Evolutionary conservation across 352 stramenopile species (phyloP), one percentile per base, ranked within the genome.

Genomic region (Globisporangium lucens): DNA sequence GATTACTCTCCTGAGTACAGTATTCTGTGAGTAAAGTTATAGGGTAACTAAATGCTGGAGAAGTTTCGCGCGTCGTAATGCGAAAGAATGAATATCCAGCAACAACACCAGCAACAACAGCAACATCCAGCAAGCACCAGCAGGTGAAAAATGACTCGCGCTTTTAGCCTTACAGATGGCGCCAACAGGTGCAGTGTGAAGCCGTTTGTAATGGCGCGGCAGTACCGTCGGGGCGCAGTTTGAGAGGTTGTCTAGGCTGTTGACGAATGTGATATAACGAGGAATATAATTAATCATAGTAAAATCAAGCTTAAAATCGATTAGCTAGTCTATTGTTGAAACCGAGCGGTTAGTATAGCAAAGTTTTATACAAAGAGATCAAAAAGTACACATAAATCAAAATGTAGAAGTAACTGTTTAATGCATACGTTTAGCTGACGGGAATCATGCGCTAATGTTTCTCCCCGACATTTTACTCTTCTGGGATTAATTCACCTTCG

Each of bases 181-280:
- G n/a, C 2, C 33, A 33, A 61, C 56, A 61, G 56, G 56, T 49
- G 33, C 33, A 47, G 56, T 5, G 33, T 61, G 56, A 61, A 61
- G 33, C 56, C 33, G 56, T 61, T 61, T 36, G 56, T 61, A 61
- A 61, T 61, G 56, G 13, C 4, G 17, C 13, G 1, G 17, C 7
- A 51, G 24, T 13, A 61, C 30, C 9, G 29, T 46, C 6, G 30
- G 33, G 49, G 49, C 17, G 7, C 22, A 55, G 9, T 53, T 29
- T 29, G 2, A 52, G 46, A 10, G 46, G 17, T 24, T 53, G 8
- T 38, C 33, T 38, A 38, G 9, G 9, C 33, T 38, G 33, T 38
- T 38, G 33, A 38, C 33, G 7, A 38, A 38, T 9, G 7, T 38
- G 7, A 8, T 38, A 0, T 38, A 38, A 38, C 8, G 7, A 38